Conservation (phyloP, 1,284 basidiomycete genomes). For the Phellinidium pouzarii region DNA sequence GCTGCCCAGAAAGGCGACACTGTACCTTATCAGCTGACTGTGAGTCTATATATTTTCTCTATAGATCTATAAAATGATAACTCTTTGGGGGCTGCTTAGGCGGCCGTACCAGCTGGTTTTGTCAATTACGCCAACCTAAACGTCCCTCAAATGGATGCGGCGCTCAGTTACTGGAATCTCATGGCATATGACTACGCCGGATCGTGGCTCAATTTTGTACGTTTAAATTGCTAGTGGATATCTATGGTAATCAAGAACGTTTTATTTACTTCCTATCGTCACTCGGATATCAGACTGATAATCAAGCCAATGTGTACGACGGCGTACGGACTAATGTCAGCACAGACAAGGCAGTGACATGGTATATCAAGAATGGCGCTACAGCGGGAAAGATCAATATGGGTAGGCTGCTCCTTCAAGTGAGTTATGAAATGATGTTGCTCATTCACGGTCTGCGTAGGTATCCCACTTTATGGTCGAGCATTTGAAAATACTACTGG, state of each 20-base stretch:
- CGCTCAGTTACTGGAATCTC: conserved; percentile 83
- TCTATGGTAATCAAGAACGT: too few species aligned
- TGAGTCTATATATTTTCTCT: conserved; percentile 19
- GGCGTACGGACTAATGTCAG: conserved; percentile 53
- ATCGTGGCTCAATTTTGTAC: conserved; percentile 52
- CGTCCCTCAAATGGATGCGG: conserved; percentile 67
- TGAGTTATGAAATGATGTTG: neutral
- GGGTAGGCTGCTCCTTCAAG: conserved; percentile 39
- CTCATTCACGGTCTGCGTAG: conserved; percentile 29
- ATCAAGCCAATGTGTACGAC: conserved; percentile 81
- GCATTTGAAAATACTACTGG: conserved; percentile 78
- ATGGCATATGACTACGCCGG: conserved; percentile 85
- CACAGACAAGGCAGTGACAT: conserved; percentile 66
- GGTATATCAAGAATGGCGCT: conserved; percentile 65
- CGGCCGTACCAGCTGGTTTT: conserved; percentile 58
- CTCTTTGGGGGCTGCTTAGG: conserved; percentile 14
- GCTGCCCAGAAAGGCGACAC: conserved; percentile 50
- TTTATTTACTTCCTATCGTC: conserved; percentile 1
- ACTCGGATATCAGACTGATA: conserved; percentile 40
- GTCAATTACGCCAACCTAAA: conserved; percentile 61
- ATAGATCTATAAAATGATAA: neutral
- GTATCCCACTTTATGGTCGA: conserved; percentile 81
- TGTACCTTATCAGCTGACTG: conserved; percentile 53
- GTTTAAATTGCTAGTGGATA: conserved; percentile 2
- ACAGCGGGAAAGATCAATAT: conserved; percentile 69